Percentiles rank a stretch among this genome's conserved stretches.
Conservation (phyloP, 2,329 filamentous ascomycete species). For the Aspergillus luchuensis region DNA sequence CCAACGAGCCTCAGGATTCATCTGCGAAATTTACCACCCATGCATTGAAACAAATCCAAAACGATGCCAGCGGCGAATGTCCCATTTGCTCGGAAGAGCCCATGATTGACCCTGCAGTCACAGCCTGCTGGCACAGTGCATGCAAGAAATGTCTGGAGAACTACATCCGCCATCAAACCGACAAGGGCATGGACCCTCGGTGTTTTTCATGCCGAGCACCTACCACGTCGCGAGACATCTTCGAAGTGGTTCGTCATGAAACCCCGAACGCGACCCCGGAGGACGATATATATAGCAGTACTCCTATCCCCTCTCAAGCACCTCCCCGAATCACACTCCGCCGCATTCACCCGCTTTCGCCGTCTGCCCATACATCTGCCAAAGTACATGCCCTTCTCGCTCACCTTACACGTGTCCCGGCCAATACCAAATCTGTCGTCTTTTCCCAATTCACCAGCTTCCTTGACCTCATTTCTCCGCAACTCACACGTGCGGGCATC, state of each 20-base stretch:
- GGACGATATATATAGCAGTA: constrained; percentile 44
- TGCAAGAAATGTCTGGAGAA: constrained; percentile 91
- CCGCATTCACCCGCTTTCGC: constrained; percentile 65
- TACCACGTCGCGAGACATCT: constrained; percentile 81
- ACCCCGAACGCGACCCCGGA: constrained; percentile 43
- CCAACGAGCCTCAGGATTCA: constrained; percentile 51
- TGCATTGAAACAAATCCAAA: constrained; percentile 86
- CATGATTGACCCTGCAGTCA: constrained; percentile 92
- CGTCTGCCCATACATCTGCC: constrained; percentile 63
- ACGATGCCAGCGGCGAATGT: constrained; percentile 85
- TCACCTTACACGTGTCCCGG: constrained; percentile 71
- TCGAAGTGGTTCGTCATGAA: constrained; percentile 82
- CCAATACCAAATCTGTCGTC: constrained; percentile 80
- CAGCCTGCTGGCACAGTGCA: constrained; percentile 95
- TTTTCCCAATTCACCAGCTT: constrained; percentile 99
- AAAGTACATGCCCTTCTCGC: constrained; percentile 81
- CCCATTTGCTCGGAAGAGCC: constrained; percentile 94
- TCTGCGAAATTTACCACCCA: constrained; percentile 80
- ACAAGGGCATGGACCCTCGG: constrained; percentile 71
- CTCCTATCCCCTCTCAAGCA: constrained; percentile 39
- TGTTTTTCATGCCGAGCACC: constrained; percentile 90
- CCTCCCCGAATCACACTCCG: constrained; percentile 60
- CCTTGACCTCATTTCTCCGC: constrained; percentile 84
- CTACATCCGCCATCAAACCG: constrained; percentile 83
- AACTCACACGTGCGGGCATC: constrained; percentile 71